Evolutionary conservation across 441 rosid species (phyloP), one percentile per base, ranked within the genome.

Genomic region (Manihot esculenta): DNA sequence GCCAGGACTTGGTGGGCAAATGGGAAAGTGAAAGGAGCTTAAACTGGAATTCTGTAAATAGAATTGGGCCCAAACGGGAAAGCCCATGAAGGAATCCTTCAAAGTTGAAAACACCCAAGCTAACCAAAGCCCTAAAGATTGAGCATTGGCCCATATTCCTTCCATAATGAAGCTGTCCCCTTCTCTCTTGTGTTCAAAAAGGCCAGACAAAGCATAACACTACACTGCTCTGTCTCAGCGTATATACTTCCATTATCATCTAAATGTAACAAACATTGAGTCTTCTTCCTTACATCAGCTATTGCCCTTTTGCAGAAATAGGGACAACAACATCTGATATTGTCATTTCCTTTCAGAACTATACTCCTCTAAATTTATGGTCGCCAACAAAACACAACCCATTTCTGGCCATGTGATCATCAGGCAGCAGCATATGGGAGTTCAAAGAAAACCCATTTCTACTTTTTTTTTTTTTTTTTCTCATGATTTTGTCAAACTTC

Each of bases 381-480:
- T 38, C 4, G 2, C 11, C 35, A 18, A 50, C 12, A n/a, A 30
- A 20, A 61, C 51, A 50, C 11, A 23, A 24, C 41, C 20, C 38
- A 61, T 60, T 35, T 10, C 2, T 58, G 48, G 71, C 54, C 76
- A 26, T n/a, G 61, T 66, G 72, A 66, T 38, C 23, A 66, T 38
- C 23, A 20, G 63, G 38, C 66, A 58, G 58, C 71, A 49, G 8
- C 42, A 38, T 49, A 58, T 23, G 62, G 49, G 15, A 38, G 9
- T 38, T 30, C 68, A 11, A 53, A 48, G 60, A 35, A 33, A 35
- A 59, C 35, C 57, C 18, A 11, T 10, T 17, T 12, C 15, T 17
- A 8, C n/a, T 2, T 23, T 41, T 35, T 24, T 1, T n/a, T 10
- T 30, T n/a, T n/a, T n/a, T n/a, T n/a, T 47, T 26, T 49, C 47